Conservation (phyloP, 2,329 filamentous ascomycete species). For the Pyricularia grisea region DNA sequence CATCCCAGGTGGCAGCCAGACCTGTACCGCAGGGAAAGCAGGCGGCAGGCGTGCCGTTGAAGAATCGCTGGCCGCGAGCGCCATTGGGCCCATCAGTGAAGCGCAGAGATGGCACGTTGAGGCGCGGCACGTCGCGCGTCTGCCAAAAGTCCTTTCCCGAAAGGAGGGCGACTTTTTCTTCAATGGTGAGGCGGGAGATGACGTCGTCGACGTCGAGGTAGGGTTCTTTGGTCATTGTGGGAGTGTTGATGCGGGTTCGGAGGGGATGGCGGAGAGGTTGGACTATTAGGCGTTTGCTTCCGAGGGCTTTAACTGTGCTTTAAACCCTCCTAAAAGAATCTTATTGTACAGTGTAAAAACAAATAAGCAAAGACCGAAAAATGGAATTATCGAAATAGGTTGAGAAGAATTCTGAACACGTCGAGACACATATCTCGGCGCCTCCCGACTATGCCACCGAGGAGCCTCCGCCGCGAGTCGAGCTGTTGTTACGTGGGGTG, state of each 20-base stretch:
- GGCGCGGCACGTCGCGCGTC: slow-evolving; percentile 17
- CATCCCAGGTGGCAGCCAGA: slow-evolving; percentile 58
- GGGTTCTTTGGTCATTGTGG: background rate
- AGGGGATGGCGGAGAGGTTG: background rate
- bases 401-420: too few species aligned
- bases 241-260: background rate
- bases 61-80: slow-evolving; percentile 20
- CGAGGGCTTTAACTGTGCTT: too few species aligned
- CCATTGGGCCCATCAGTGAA: slow-evolving; percentile 24
- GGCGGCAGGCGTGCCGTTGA: slow-evolving; percentile 29
- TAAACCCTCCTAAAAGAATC: too few species aligned
- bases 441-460: background rate
- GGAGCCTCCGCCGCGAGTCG: background rate
- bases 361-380: too few species aligned
- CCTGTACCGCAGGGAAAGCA: slow-evolving; percentile 33
- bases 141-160: slow-evolving; percentile 18
- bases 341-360: too few species aligned
- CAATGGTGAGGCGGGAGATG: slow-evolving; percentile 7
- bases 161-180: slow-evolving; percentile 10
- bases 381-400: too few species aligned
- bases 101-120: slow-evolving; percentile 20
- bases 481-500: background rate
- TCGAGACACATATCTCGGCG: background rate
- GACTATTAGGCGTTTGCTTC: too few species aligned
- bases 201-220: slow-evolving; percentile 3